Percentiles rank a stretch among this genome's conserved stretches.
Evolutionary conservation across 1,284 basidiomycete genomes (phyloP).

Genomic region (Ceratobasidium sp.): DNA sequence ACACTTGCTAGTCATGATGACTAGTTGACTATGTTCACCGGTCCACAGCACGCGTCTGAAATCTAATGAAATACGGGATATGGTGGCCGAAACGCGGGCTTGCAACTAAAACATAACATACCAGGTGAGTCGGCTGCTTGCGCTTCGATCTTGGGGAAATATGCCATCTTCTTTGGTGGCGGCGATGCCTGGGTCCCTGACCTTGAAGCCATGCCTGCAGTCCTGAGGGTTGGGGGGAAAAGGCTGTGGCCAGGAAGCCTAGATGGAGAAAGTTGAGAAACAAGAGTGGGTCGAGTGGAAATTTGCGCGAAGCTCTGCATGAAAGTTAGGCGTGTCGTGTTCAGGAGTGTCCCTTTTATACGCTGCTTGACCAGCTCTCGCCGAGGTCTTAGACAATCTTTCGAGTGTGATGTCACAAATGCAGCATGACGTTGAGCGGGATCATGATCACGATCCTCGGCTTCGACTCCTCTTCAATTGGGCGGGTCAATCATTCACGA

Average conservation of each 20-base stretch:
- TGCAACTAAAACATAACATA: not conserved
- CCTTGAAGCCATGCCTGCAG: constrained; percentile 23
- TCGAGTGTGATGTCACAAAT: constrained; percentile 13
- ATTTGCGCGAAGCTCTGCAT: constrained; percentile 10
- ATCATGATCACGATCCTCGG: constrained; percentile 6
- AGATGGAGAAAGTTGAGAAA: not conserved
- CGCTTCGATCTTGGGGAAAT: constrained; percentile 28
- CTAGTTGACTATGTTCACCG: constrained; percentile 40
- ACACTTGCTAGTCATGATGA: constrained; percentile 38
- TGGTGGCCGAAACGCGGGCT: not conserved
- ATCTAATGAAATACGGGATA: constrained; percentile 2
- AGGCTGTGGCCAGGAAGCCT: not conserved
- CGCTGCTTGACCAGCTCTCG: too few species aligned
- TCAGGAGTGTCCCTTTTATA: not conserved
- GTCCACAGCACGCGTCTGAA: constrained; percentile 39
- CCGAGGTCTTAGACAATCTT: too few species aligned
- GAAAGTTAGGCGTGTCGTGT: not conserved
- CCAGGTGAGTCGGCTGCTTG: constrained; percentile 26
- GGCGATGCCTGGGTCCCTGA: constrained; percentile 26
- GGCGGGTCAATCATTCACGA: not conserved
- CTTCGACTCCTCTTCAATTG: constrained; percentile 4
- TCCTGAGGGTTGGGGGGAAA: not conserved
- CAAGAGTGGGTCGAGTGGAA: not conserved
- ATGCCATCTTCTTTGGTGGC: constrained; percentile 29
- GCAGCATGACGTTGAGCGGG: constrained; percentile 9